Evolutionary conservation across 1,284 basidiomycete genomes (phyloP).

Genomic region (Farysia itapuensis): DNA sequence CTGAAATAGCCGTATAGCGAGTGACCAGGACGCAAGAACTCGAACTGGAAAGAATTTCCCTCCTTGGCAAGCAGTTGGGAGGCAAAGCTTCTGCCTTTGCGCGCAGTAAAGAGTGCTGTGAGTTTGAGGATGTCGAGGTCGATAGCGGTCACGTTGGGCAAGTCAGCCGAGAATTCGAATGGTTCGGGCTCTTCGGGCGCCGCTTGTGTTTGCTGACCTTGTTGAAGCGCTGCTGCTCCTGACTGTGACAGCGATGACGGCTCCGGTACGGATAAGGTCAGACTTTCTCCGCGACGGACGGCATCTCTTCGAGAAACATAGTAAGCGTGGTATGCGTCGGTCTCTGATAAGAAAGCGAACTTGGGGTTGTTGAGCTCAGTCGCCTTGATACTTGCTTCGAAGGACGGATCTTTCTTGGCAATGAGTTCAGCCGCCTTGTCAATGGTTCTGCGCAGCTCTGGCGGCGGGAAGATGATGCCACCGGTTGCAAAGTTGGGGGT

Average conservation of each 20-base stretch:
- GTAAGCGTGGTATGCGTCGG: conserved; percentile 56
- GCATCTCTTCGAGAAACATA: conserved; percentile 49
- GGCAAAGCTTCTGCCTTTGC: conserved; percentile 84
- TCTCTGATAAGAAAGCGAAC: conserved; percentile 51
- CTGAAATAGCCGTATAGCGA: conserved; percentile 97
- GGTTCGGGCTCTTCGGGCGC: conserved; percentile 73
- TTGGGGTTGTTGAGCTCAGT: conserved; percentile 50
- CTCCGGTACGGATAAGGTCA: conserved; percentile 1
- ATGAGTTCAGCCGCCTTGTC: conserved; percentile 95
- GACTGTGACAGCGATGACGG: conserved; percentile 2
- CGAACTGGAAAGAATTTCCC: conserved; percentile 94
- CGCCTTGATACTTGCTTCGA: conserved; percentile 53
- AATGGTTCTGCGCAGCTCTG: conserved; percentile 74
- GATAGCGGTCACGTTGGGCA: conserved; percentile 84
- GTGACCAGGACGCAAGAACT: conserved; percentile 91
- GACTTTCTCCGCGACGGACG: conserved; percentile 29
- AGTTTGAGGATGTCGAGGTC: conserved; percentile 71
- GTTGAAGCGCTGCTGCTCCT: background rate
- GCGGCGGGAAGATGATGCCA: conserved; percentile 61
- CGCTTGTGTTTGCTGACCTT: conserved; percentile 6
- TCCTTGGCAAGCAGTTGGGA: conserved; percentile 82
- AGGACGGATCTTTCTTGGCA: conserved; percentile 63
- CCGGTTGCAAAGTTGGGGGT: conserved; percentile 37
- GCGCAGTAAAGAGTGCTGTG: conserved; percentile 93
- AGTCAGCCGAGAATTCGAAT: conserved; percentile 81